Evolutionary conservation across 1,139 yeast species (phyloP), one percentile per base, ranked within the genome.

Genomic region (Nakaseomyces sp.): DNA sequence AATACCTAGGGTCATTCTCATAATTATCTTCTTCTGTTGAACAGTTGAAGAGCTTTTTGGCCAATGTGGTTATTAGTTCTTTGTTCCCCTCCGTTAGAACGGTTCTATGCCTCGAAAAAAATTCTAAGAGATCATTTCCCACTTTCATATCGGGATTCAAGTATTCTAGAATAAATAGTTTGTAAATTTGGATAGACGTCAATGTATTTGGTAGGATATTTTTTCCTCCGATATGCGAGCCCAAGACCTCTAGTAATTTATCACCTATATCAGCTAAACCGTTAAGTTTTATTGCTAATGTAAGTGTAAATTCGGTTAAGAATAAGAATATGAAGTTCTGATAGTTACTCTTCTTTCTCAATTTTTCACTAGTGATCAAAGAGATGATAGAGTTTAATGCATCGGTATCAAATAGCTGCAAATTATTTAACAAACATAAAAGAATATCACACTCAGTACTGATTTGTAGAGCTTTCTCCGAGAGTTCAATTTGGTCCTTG

Each of bases 401-500:
- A 5, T 13, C 19, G 8, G n/a, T 18, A 9, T 30, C 26, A 43
- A 88, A 72, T 58, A 96, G 89, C 53, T 89, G 95, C 45, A 28
- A 10, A 3, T 35, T 20, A 7, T 12, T 6, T 5, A 20, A 13
- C 6, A 35, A 16, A 13, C 9, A 20, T 8, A 28, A 20, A 4
- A 35, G 18, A 13, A 35, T 13, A 22, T 35, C 28, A 13, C 13
- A 13, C 22, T 35, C 38, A 13, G 7, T 13, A 5, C n/a, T 22
- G 5, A 35, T 20, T 9, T n/a, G 17, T 7, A 83, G 67, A 0
- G 96, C 81, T 5, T 87, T 81, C 19, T 84, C 64, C 0, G 97
- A 84, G 1, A 86, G 76, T 50, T 88, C 96, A 41, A 93, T 81
- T 56, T 89, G 97, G 54, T 84, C 95, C 46, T 84, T 94, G 1